A percentile compares a stretch with the other conserved stretches of the same genome.
Conservation (phyloP, 768 basidiomycete genomes). For the Lentinula sp. region DNA sequence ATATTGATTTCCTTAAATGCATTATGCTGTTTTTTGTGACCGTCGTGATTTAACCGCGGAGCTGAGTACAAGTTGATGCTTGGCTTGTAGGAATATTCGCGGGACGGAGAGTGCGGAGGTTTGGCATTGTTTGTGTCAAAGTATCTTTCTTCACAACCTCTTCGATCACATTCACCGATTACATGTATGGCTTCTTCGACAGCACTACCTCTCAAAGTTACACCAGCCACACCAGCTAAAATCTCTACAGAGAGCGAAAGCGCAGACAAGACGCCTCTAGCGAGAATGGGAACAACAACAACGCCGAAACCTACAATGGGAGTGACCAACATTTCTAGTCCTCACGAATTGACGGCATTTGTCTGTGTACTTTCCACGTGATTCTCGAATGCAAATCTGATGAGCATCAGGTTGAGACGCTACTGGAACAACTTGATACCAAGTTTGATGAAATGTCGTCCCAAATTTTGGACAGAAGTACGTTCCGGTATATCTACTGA, state of each 20-base stretch:
- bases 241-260: conserved; percentile 24
- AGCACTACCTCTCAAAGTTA: conserved; percentile 63
- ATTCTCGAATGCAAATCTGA: background rate
- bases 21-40: no score
- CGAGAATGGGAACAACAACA: conserved; percentile 29
- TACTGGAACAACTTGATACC: conserved; percentile 82
- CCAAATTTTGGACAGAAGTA: conserved; percentile 82
- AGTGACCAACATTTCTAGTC: conserved; percentile 76
- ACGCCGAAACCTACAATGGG: conserved; percentile 34
- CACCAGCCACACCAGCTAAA: conserved; percentile 52
- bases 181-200: conserved; percentile 25
- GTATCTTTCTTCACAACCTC: background rate
- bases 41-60: no score
- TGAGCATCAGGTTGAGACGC: conserved; percentile 62
- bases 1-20: no score
- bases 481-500: conserved; percentile 20
- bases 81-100: background rate
- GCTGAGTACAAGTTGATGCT: background rate
- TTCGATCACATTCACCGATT: background rate
- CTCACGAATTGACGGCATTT: conserved; percentile 91
- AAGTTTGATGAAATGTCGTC: conserved; percentile 93
- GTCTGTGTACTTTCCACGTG: conserved; percentile 38
- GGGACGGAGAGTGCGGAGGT: background rate
- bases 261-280: conserved; percentile 45
- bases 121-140: background rate